Evolutionary conservation across 805 yeast genomes (phyloP), one percentile per base, ranked within the genome.

Genomic region (Candida wancherniae): DNA sequence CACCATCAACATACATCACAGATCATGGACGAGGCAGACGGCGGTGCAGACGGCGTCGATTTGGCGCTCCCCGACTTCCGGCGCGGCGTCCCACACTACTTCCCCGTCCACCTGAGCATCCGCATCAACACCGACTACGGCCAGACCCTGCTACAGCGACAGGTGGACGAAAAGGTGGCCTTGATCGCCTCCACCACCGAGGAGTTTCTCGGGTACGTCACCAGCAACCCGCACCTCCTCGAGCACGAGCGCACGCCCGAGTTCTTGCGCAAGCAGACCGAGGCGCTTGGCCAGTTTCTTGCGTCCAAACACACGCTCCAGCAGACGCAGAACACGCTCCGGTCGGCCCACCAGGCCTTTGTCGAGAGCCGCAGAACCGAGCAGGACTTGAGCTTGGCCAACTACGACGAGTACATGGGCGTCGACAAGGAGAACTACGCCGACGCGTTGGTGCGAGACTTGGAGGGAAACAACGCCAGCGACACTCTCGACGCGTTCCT

Each of bases 51-150:
- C 20, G 9, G 9, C 20, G 20, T 18, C 20, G 9, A 18, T 18
- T 18, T 22, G 33, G 26, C 26, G 4, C 20, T 40, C 16, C 46
- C 47, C 9, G 32, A 42, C 31, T 42, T 44, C 28, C 22, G 11
- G 9, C 9, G 20, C n/a, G 31, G 21, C n/a, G 19, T 34, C 17
- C 45, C 45, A 10, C 9, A 18, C 19, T 45, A 45, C 29, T 38
- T 42, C 26, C 49, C 49, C 8, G 31, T 38, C 11, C 42, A 45
- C 20, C 41, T 25, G 39, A 22, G 29, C 13, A 24, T 43, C 19
- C 31, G 44, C 4, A 32, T 43, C 21, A 34, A 32, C 13, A 38
- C 42, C 2, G 49, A 45, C 19, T 40, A 28, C 25, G 23, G 38
- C 15, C 31, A 37, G 6, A 20, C 34, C n/a, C 26, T 24, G n/a